Evolutionary conservation across 1,139 yeast genomes (phyloP).

Genomic region (Yamadazyma triangularis): DNA sequence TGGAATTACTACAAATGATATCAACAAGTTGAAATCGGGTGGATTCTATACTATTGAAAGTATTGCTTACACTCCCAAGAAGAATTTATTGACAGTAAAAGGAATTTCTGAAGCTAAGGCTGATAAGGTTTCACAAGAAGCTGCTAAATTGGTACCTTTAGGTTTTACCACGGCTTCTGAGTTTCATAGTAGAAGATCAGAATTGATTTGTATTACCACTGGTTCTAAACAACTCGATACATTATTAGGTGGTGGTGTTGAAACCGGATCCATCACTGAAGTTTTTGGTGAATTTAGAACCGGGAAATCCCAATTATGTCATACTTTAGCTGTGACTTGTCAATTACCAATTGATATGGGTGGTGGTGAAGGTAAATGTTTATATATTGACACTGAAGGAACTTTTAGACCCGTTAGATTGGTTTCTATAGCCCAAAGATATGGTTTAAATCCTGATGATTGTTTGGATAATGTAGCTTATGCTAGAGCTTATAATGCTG

Average conservation of each 20-base stretch:
- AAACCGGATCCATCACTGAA: constrained; percentile 96
- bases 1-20: constrained; percentile 79
- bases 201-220: constrained; percentile 86
- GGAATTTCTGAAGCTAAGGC: constrained; percentile 98
- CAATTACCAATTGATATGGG: constrained; percentile 97
- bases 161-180: constrained; percentile 98
- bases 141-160: constrained; percentile 84
- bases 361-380: constrained; percentile 98
- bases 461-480: constrained; percentile 95
- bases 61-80: constrained; percentile 84
- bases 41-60: constrained; percentile 90
- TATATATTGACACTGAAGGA: constrained; percentile 95
- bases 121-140: constrained; percentile 75
- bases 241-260: constrained; percentile 92
- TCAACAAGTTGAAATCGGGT: constrained; percentile 73
- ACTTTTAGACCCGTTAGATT: constrained; percentile 92
- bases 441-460: constrained; percentile 90
- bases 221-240: constrained; percentile 95
- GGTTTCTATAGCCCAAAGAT: constrained; percentile 85
- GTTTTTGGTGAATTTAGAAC: constrained; percentile 97
- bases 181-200: constrained; percentile 85
- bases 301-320: constrained; percentile 95
- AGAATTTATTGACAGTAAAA: constrained; percentile 69
- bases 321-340: constrained; percentile 94
- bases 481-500: constrained; percentile 96